Conservation (phyloP, 192 early-diverging fungal genomes). For the Ambispora gerdemannii region DNA sequence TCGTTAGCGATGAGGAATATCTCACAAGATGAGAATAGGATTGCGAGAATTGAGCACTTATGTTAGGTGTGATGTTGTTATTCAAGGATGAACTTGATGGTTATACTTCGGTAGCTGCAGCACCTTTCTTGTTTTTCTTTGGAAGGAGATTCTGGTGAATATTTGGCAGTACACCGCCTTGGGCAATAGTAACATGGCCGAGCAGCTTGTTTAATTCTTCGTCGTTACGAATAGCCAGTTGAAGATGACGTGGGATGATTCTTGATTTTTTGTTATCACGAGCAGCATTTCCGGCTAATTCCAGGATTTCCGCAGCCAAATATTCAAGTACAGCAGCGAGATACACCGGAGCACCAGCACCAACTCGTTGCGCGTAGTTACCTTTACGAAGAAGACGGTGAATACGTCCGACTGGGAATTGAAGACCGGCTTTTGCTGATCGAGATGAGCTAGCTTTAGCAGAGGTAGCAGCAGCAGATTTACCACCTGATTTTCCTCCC, state of each 20-base stretch:
- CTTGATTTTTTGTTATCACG: conserved; percentile 94
- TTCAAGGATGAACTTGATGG: conserved; percentile 11
- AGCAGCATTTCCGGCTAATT: conserved; percentile 93
- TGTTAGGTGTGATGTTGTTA: too few relatives aligned
- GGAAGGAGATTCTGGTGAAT: conserved; percentile 84
- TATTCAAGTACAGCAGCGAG: conserved; percentile 95
- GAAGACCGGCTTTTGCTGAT: conserved; percentile 87
- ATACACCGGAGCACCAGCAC: conserved; percentile 92
- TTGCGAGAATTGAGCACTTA: too few relatives aligned
- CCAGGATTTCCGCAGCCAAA: conserved; percentile 93
- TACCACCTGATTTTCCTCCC: conserved; percentile 73
- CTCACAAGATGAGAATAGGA: too few relatives aligned
- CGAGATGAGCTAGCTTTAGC: conserved; percentile 65
- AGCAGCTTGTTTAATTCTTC: conserved; percentile 61
- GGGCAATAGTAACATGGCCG: conserved; percentile 74
- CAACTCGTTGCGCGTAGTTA: conserved; percentile 91
- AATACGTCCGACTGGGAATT: conserved; percentile 97
- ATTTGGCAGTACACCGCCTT: conserved; percentile 93
- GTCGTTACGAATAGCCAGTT: conserved; percentile 95
- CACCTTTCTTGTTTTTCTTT: conserved; percentile 72
- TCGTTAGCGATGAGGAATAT: too few relatives aligned
- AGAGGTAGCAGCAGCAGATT: conserved; percentile 56
- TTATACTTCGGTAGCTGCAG: conserved; percentile 60
- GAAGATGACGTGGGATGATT: conserved; percentile 93
- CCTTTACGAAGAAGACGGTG: conserved; percentile 92